Percentiles rank a stretch among this genome's conserved stretches.
phyloP scores from a whole-genome alignment of 2,329 filamentous ascomycete genomes.

The Exophiala sp. region DNA sequence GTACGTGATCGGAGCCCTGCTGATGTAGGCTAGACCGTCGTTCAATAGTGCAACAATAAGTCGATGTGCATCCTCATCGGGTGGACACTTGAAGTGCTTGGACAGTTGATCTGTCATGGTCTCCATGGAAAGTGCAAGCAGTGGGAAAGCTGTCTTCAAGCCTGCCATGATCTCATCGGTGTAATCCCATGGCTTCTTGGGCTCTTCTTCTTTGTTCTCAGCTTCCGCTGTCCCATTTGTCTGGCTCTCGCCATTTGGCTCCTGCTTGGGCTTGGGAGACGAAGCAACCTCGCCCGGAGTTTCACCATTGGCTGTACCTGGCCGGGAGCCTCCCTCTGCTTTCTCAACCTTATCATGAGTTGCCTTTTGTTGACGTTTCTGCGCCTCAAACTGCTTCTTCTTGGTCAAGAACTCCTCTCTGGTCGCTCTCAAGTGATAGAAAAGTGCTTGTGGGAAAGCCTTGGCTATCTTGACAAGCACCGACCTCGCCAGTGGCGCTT shows the following conservation, averaged over 20 bases:
- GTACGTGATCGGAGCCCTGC: constrained; percentile 79
- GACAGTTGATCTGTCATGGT: constrained; percentile 99
- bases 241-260: constrained; percentile 49
- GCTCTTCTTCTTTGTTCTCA: constrained; percentile 39
- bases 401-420: constrained; percentile 90
- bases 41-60: constrained; percentile 97
- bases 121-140: constrained; percentile 96
- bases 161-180: constrained; percentile 94
- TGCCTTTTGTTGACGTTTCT: constrained; percentile 19
- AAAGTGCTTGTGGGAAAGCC: constrained; percentile 89
- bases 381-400: constrained; percentile 58
- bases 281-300: constrained; percentile 31
- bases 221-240: constrained; percentile 29
- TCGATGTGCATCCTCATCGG: constrained; percentile 95
- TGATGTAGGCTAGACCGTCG: constrained; percentile 89
- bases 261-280: constrained; percentile 50
- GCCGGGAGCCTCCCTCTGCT: constrained; percentile 32
- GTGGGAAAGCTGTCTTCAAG: constrained; percentile 92
- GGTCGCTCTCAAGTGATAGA: constrained; percentile 90
- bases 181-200: constrained; percentile 89
- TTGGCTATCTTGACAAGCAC: constrained; percentile 93
- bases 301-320: constrained; percentile 45
- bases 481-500: constrained; percentile 79
- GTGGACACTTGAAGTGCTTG: constrained; percentile 98
- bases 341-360: constrained; percentile 16